A percentile compares a stretch with the other conserved stretches of the same genome.
Evolutionary conservation across 495 filamentous ascomycete species (phyloP).

Genomic region (Aspergillus bertholletiae): DNA sequence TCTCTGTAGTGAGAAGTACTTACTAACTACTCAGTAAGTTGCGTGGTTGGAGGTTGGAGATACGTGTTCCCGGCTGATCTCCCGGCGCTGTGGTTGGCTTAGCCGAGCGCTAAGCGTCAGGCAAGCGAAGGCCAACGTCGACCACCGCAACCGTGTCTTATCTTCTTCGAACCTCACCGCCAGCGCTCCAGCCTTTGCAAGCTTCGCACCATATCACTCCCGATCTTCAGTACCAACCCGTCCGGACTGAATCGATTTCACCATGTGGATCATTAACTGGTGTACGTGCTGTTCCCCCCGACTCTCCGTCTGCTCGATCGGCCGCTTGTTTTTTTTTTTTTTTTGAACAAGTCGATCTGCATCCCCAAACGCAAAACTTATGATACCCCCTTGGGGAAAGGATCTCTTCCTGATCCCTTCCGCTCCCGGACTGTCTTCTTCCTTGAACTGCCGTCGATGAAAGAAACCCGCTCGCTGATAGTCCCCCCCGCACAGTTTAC

Average conservation of each 20-base stretch:
- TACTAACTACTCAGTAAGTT: too few species aligned
- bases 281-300: constrained; percentile 55
- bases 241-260: constrained; percentile 27
- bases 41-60: too few species aligned
- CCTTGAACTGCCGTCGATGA: constrained; percentile 6
- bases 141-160: constrained; percentile 32
- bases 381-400: neutral
- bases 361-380: neutral
- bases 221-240: constrained; percentile 2
- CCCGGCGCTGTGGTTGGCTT: constrained; percentile 17
- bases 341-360: neutral
- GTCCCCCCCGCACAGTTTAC: constrained; percentile 61
- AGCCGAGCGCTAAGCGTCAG: constrained; percentile 7
- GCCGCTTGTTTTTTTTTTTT: neutral
- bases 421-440: neutral
- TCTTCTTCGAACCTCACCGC: constrained; percentile 12
- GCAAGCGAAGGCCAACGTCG: constrained; percentile 14
- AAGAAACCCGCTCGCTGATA: constrained; percentile 4
- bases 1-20: too few species aligned
- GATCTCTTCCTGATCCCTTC: neutral
- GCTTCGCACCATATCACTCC: neutral
- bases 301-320: neutral
- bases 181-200: constrained; percentile 2
- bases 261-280: constrained; percentile 97
- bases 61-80: constrained; percentile 5